Percentiles rank a stretch among this genome's conserved stretches.
These are phyloP conservation scores for Arabidopsis arenosa DNA, from an alignment of 345 rosid genomes.

Conservation along the genomic window DNA sequence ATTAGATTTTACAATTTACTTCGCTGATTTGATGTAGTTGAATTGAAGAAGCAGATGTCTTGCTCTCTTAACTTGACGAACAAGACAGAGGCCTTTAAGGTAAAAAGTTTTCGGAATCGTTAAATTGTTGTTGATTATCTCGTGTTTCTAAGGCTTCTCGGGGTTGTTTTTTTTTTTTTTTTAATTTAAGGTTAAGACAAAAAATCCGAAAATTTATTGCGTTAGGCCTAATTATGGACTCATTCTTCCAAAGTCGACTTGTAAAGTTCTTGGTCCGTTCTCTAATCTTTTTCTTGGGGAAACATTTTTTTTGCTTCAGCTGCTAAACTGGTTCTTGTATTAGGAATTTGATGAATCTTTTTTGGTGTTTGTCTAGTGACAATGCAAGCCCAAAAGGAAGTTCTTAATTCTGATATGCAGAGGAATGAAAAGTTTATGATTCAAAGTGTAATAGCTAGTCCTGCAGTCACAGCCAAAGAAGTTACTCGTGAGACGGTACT, in stretches of 20 bases:
- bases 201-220: background rate
- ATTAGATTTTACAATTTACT: background rate
- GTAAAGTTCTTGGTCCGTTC: slow-evolving; percentile 57
- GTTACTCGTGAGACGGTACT: background rate
- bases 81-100: slow-evolving; percentile 81
- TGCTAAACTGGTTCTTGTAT: background rate
- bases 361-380: slow-evolving; percentile 51
- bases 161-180: background rate
- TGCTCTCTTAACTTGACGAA: slow-evolving; percentile 68
- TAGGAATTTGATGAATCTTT: background rate
- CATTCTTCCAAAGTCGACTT: slow-evolving; percentile 30
- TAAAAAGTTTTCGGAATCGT: slow-evolving; percentile 8
- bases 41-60: slow-evolving; percentile 70
- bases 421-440: background rate
- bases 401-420: slow-evolving; percentile 50
- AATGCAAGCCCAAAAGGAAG: slow-evolving; percentile 83
- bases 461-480: background rate
- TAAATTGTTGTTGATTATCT: background rate
- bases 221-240: background rate
- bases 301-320: background rate
- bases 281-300: background rate
- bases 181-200: background rate
- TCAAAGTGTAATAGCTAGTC: background rate
- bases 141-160: slow-evolving; percentile 46
- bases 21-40: slow-evolving; percentile 50